phyloP scores from a whole-genome alignment of 2,329 filamentous ascomycete species.

The Aspergillus sp. region DNA sequence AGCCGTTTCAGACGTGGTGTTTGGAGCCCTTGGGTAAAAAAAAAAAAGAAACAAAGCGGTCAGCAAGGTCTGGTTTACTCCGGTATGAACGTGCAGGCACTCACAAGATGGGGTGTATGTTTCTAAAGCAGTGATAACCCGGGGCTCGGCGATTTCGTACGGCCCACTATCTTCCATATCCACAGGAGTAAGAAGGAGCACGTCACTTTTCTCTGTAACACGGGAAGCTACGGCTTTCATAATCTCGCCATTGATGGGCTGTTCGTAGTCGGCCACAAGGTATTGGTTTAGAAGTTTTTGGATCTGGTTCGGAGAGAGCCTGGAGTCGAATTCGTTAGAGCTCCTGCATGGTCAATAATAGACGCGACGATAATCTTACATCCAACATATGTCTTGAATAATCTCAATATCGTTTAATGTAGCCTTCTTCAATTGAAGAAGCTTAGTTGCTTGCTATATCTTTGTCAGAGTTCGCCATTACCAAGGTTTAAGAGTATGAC shows the following conservation, averaged over 20 bases:
- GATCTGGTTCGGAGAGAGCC: constrained; percentile 97
- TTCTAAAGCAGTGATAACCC: constrained; percentile 92
- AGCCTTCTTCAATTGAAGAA: constrained; percentile 97
- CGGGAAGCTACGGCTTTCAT: constrained; percentile 98
- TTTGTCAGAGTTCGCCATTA: constrained; percentile 11
- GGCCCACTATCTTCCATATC: constrained; percentile 99
- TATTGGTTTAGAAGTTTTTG: constrained; percentile 99
- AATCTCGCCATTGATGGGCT: constrained; percentile 98
- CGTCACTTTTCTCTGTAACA: constrained; percentile 97
- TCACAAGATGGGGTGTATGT: constrained; percentile 97
- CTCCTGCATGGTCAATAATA: neutral
- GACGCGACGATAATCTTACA: constrained; percentile 62
- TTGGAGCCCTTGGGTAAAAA: constrained; percentile 74
- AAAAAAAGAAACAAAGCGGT: constrained; percentile 20
- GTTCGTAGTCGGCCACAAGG: constrained; percentile 96
- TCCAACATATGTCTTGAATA: constrained; percentile 99
- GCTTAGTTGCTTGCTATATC: constrained; percentile 86
- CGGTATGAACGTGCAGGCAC: constrained; percentile 36
- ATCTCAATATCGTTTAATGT: constrained; percentile 99
- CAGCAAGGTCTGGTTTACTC: neutral
- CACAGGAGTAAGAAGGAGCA: constrained; percentile 86
- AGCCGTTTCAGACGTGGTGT: constrained; percentile 91
- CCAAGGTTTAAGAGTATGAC: constrained; percentile 17
- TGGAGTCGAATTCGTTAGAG: constrained; percentile 35
- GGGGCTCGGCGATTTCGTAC: constrained; percentile 96